Base-by-base conservation (phyloP, 2,329 filamentous ascomycete genomes). In the Alternaria gaisen region DNA sequence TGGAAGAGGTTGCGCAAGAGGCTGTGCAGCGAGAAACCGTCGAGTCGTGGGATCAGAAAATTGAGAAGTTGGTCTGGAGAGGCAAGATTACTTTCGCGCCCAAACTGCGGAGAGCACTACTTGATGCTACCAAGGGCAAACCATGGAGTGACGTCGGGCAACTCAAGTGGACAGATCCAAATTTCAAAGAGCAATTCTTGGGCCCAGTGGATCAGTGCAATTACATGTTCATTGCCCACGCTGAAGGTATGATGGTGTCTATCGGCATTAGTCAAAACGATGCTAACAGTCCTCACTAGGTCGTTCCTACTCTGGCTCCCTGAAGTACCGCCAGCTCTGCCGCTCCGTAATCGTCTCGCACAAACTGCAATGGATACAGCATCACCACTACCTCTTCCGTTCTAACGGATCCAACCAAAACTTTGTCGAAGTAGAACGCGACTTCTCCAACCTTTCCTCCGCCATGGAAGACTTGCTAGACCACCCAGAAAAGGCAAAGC, bases 251-350 rank as follows among this genome's bases (percentile, higher is more conserved):
- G 61, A 18, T 14, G 34, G n/a, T 20, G 36, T 40, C 32, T 12
- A 30, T 38, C 44, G 51, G 9, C 28, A 12, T 52, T 24, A 32
- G 9, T 4, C 20, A 20, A 47, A 16, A n/a, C 41, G 10, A 44
- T 28, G 47, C 66, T 72, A 64, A 71, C 64, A 60, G 47, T n/a
- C 44, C 18, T n/a, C 7, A 5, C 16, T 11, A 77, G 74, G 75
- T 9, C 69, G 75, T 26, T 70, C 65, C 59, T 86, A 85, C 75
- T 86, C 84, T 3, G 84, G 84, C 12, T 80, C 82, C 4, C 79
- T 83, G 20, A 85, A 86, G 67, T 86, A 86, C 64, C 78, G 84
- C 10, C 81, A 85, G 51, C 83, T 83, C 66, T 87, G 85, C 72
- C 70, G 71, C 61, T 77, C 74, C 42, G 74, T 77, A 41, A 69